Evolutionary conservation across 257 asterid genomes (phyloP).

Genomic region (Buddleja alternifolia): DNA sequence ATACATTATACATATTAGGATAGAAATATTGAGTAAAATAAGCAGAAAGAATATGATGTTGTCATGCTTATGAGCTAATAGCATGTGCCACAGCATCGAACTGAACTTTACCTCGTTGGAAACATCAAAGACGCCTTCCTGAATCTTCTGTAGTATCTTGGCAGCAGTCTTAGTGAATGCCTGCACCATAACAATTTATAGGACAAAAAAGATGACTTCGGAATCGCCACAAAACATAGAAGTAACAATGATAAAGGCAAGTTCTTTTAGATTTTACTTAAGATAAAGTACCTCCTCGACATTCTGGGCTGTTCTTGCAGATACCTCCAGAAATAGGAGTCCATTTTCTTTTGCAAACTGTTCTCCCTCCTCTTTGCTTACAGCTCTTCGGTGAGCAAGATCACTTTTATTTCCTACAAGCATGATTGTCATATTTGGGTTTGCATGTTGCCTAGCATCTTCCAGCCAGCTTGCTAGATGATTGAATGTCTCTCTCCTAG

Average conservation of each 20-base stretch:
- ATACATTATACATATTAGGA: neutral
- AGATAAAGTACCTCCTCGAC: conserved; percentile 64
- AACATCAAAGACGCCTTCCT: conserved; percentile 73
- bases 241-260: neutral
- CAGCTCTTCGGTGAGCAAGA: conserved; percentile 76
- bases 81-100: neutral
- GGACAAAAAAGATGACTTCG: neutral
- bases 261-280: neutral
- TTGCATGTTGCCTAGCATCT: conserved; percentile 87
- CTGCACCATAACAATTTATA: conserved; percentile 30
- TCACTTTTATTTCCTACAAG: conserved; percentile 82
- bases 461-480: conserved; percentile 85
- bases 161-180: conserved; percentile 71
- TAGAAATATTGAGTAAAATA: neutral
- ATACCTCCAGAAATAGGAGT: conserved; percentile 70
- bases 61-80: conserved; percentile 10
- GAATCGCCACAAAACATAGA: no score
- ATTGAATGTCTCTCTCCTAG: conserved; percentile 79
- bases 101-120: conserved; percentile 66
- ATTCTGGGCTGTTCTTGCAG: conserved; percentile 86
- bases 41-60: conserved; percentile 4
- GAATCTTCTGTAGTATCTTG: conserved; percentile 73
- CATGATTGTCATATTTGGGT: conserved; percentile 77
- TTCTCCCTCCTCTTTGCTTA: conserved; percentile 86
- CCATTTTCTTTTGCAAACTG: conserved; percentile 85